A percentile compares a stretch with the other conserved stretches of the same genome.
These are phyloP conservation scores for Shiraia bambusicola DNA, from an alignment of 2,329 filamentous ascomycete species.

Conservation along the genomic window DNA sequence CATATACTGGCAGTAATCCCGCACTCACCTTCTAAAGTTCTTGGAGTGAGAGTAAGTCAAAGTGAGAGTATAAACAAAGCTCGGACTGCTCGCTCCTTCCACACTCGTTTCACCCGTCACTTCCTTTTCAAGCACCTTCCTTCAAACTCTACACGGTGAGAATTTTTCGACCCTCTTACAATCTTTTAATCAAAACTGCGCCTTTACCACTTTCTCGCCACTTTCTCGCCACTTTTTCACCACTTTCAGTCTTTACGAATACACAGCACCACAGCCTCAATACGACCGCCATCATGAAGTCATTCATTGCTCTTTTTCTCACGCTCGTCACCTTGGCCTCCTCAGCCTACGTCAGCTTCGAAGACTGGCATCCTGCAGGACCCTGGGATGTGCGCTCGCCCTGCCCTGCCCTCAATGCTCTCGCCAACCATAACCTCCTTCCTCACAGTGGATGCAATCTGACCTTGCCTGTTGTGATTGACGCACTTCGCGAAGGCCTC, in stretches of 20 bases:
- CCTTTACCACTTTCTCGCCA: background rate
- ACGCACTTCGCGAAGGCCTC: constrained; percentile 23
- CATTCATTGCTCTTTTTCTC: background rate
- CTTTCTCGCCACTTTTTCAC: background rate
- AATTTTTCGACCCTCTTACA: no score
- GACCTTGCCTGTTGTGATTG: constrained; percentile 28
- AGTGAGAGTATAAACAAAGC: no score
- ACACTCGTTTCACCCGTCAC: no score
- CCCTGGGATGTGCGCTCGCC: constrained; percentile 21
- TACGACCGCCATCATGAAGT: constrained; percentile 4
- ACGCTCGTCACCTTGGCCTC: background rate
- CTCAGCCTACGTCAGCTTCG: constrained; percentile 9
- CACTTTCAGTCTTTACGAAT: background rate
- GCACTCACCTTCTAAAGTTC: no score
- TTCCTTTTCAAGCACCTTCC: no score
- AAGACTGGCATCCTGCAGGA: constrained; percentile 18
- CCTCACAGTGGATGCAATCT: constrained; percentile 37
- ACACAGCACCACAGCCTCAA: no score
- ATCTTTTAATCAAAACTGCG: no score
- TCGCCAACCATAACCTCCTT: constrained; percentile 39
- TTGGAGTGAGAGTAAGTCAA: no score
- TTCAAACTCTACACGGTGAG: no score
- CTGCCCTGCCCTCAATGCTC: constrained; percentile 37
- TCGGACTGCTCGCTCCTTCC: no score
- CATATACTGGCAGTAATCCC: no score